Base-by-base conservation (phyloP, 805 yeast species). In the Brettanomyces anomalus region DNA sequence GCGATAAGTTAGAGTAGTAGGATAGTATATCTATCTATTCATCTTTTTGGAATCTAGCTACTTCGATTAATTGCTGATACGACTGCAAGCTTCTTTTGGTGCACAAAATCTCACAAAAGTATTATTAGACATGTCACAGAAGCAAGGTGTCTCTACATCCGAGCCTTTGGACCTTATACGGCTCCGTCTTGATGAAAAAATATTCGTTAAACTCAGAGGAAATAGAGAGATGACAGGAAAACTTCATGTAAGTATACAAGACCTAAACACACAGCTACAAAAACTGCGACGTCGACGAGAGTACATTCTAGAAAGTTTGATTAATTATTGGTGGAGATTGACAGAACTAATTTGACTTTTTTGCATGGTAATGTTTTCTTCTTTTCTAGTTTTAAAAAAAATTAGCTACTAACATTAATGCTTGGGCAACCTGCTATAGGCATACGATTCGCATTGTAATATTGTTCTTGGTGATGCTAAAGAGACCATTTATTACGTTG, bases 401-500 rank as follows among this genome's bases (percentile, higher is more conserved):
- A 20, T 19, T 28, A 39, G 21, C 15, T 13, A 19, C 33, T 10
- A 38, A 7, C 11, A 16, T 19, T 15, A 30, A 36, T 16, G 8
- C 17, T 31, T 15, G 36, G 6, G 45, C 52, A 48, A 52, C 48
- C 49, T 28, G 11, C n/a, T 37, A 7, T 31, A 72, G 76, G 87
- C 96, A 1, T 90, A 85, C 65, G 98, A 90, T 65, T 84, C 95
- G 39, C 98, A 90, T 65, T 93, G 97, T 65, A 93, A 94, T 61
- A 77, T 93, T 72, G 96, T 93, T 33, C 73, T 93, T 49, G 87
- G 97, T 52, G 95, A 93, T 54, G 96, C 95, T 6, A 75, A 73
- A 43, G 99, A 93, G 58, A 85, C 84, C 2, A 78, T 89, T 33
- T 85, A 76, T 59, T 68, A 70, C 33, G 55, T 79, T 14, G 73